Base-by-base conservation (phyloP, 2,329 filamentous ascomycete genomes). In the Cladosporium velox region DNA sequence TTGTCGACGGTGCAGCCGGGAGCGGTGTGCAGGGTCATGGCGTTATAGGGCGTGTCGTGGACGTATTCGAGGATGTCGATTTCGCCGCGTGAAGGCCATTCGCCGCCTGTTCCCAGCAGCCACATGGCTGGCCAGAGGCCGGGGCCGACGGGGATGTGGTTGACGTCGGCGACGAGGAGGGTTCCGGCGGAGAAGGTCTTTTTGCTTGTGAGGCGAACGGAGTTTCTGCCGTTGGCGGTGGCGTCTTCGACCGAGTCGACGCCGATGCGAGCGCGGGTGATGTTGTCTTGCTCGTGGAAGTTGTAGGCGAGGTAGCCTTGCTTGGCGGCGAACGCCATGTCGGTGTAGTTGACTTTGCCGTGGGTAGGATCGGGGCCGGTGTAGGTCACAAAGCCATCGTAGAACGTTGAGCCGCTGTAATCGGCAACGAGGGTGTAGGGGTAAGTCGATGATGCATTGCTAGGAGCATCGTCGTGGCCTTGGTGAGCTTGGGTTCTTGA, bases 111-210 rank as follows among this genome's bases (percentile, higher is more conserved):
- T 51, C 72, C 68, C n/a, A 76, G 68, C 60, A 79, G 72, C 79
- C 79, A 83, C 61, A 82, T 76, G 0, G 84, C 83, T 35, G 83
- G 83, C 84, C 84, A 86, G 14, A 80, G 79, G 24, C 84, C 84
- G 67, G 80, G 84, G 35, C 80, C 81, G 11, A 77, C 78, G 1
- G 84, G 84, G 76, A 85, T 84, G 67, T 86, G 84, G 30, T 77
- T 77, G 60, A 86, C 77, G 70, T 86, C 83, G 34, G 80, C 71
- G 4, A 85, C 79, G 3, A 83, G 78, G 41, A 86, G 75, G n/a
- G 84, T 74, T 26, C 83, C 83, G 30, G 75, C 72, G 67, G 81
- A 78, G 70, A 84, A 85, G 12, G 75, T 77, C 54, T 79, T 77
- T 67, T 81, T 82, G 71, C 79, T 81, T 41, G 78, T 78, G 5